Conservation (phyloP, 2,329 filamentous ascomycete species). For the Aspergillus piperis region DNA sequence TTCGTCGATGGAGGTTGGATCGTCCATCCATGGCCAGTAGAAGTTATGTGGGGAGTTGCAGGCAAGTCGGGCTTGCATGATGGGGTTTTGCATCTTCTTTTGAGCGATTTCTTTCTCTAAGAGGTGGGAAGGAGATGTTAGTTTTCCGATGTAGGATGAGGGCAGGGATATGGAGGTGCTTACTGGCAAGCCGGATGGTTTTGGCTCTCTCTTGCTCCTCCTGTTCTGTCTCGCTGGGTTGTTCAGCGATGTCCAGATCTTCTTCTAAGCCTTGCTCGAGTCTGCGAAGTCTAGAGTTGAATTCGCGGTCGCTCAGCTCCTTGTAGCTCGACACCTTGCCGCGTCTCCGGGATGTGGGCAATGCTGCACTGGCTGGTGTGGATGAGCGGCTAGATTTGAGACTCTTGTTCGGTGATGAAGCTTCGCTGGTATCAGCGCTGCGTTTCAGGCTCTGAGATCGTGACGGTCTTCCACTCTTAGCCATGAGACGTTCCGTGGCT, state of each 20-base stretch:
- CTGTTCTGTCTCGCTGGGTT: constrained; percentile 47
- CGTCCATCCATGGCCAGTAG: constrained; percentile 81
- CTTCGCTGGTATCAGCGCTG: constrained; percentile 50
- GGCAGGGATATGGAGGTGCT: constrained; percentile 31
- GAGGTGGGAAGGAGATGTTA: constrained; percentile 32
- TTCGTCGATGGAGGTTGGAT: constrained; percentile 68
- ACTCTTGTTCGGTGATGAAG: constrained; percentile 65
- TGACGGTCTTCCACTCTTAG: constrained; percentile 34
- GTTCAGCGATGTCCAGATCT: constrained; percentile 50
- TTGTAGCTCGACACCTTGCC: constrained; percentile 60
- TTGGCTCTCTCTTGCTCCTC: constrained; percentile 67
- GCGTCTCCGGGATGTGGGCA: constrained; percentile 48
- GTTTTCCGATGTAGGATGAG: not conserved
- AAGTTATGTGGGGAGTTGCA: constrained; percentile 97
- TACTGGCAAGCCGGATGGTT: constrained; percentile 75
- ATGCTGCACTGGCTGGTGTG: constrained; percentile 63
- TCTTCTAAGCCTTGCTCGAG: constrained; percentile 59
- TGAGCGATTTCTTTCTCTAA: constrained; percentile 77
- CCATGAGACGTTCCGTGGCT: constrained; percentile 52
- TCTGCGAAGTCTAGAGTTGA: constrained; percentile 67
- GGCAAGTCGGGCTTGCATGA: constrained; percentile 87
- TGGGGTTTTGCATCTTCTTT: constrained; percentile 89
- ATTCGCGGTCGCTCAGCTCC: constrained; percentile 78
- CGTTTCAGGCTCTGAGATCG: constrained; percentile 58
- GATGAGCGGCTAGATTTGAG: constrained; percentile 72